Evolutionary conservation across 2,329 filamentous ascomycete species (phyloP), one percentile per base, ranked within the genome.

Genomic region (Mariannaea sp.): DNA sequence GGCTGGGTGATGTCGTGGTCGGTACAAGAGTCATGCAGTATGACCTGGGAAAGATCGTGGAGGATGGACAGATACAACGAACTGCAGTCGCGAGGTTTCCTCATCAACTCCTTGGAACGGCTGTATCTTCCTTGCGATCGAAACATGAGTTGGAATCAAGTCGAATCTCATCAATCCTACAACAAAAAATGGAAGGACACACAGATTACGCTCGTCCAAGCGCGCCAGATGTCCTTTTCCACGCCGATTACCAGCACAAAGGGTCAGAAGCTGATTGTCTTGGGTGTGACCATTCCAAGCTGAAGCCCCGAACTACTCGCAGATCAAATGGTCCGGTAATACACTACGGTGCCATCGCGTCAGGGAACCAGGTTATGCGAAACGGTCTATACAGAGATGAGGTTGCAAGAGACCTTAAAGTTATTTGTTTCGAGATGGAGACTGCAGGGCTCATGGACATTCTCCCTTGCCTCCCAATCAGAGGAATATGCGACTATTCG

Each of bases 401-500:
- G 0, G 48, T 74, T 5, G 61, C 65, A 0, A 16, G 32, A 0
- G 40, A 62, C 1, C 45, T 57, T 0, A 56, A 54, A 0, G 44
- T 64, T 0, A 43, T 67, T 0, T 71, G 68, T 2, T 59, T 71
- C 7, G 65, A 72, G 17, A 49, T 51, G 50, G 49, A 59, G 29
- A 65, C 61, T 0, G 64, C 65, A 0, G 68, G 66, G 0, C 14
- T 70, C 1, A 60, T 55, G 50, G 52, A 60, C 3, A 49, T 55
- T 0, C 60, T 71, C 2, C 67, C 67, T 0, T 74, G 68, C n/a
- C 26, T 74, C 0, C 60, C 70, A 0, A 68, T 76, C 8, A 64
- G 71, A 3, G 73, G 72, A 0, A 70, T 75, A 1, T 75, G 67
- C 22, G 68, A 73, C 32, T 75, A 75, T 42, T 60, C 70, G 2